A percentile compares a stretch with the other conserved stretches of the same genome.
phyloP scores from a whole-genome alignment of 2,329 filamentous ascomycete species.

The Trichoderma sp. region DNA sequence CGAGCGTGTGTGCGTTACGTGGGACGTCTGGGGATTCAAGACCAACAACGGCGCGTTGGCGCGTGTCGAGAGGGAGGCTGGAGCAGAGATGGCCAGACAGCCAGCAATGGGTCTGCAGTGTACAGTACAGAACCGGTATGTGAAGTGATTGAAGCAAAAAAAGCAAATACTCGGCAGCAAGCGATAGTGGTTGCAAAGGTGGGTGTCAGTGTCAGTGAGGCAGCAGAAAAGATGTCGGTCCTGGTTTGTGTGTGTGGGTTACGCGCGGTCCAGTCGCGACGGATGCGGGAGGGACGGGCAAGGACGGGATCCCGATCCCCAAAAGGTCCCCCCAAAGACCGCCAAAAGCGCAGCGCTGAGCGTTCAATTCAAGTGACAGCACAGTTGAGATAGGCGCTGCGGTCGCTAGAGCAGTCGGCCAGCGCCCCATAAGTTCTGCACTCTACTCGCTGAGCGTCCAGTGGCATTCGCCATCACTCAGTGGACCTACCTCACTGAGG shows the following conservation, averaged over 20 bases:
- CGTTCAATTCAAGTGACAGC: not conserved
- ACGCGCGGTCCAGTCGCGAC: slow-evolving; percentile 35
- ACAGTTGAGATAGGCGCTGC: not conserved
- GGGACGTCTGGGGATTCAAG: not conserved
- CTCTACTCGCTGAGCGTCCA: not conserved
- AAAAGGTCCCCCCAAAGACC: not conserved
- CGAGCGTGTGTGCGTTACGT: slow-evolving; percentile 10
- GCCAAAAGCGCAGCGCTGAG: not conserved
- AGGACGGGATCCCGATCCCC: slow-evolving; percentile 17
- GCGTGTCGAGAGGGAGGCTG: not conserved
- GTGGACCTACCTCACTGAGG: slow-evolving; percentile 15
- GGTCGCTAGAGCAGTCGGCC: not conserved
- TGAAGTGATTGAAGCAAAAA: not conserved
- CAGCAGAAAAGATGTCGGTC: not conserved
- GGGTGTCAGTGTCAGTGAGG: not conserved
- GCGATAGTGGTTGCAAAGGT: not conserved
- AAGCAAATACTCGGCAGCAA: not conserved
- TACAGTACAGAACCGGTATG: not conserved
- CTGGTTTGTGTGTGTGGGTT: slow-evolving; percentile 25
- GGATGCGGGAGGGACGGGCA: slow-evolving; percentile 24
- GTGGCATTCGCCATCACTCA: slow-evolving; percentile 9
- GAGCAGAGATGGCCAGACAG: not conserved
- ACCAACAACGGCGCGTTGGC: slow-evolving; percentile 1
- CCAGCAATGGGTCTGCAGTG: not conserved
- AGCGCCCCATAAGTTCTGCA: not conserved